Conservation (phyloP, 2,329 filamentous ascomycete species). For the Aureobasidium namibiae region DNA sequence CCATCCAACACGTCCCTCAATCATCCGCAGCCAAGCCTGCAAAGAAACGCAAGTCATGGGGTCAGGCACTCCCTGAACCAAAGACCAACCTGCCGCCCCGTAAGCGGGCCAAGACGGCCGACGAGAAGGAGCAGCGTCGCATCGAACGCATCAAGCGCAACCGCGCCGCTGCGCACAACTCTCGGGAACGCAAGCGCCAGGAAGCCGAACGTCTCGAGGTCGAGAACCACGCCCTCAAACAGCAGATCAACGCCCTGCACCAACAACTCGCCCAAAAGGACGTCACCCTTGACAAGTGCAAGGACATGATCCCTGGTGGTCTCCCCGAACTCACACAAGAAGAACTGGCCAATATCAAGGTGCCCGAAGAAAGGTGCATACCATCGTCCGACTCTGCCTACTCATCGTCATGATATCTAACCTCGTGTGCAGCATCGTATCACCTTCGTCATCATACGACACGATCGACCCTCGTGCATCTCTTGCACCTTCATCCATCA, state of each 20-base stretch:
- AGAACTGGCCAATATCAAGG: slow-evolving; percentile 13
- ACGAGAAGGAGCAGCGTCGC: slow-evolving; percentile 96
- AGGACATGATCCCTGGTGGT: slow-evolving; percentile 14
- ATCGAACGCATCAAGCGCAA: slow-evolving; percentile 97
- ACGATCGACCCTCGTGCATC: slow-evolving; percentile 18
- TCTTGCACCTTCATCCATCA: slow-evolving; percentile 14
- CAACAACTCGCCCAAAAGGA: slow-evolving; percentile 12
- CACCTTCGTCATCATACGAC: slow-evolving; percentile 15
- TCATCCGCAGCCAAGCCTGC: slow-evolving; percentile 45
- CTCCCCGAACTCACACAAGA: slow-evolving; percentile 14
- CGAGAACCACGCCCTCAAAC: slow-evolving; percentile 16
- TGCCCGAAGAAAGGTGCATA: slow-evolving; percentile 16
- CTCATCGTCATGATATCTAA: slow-evolving; percentile 7
- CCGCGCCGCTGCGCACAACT: slow-evolving; percentile 91
- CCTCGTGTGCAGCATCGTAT: slow-evolving; percentile 10
- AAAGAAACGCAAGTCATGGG: slow-evolving; percentile 99
- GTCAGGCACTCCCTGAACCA: slow-evolving; percentile 88
- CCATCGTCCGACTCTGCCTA: not conserved
- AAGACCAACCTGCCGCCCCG: slow-evolving; percentile 93
- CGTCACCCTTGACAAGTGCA: slow-evolving; percentile 16
- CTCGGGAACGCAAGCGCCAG: slow-evolving; percentile 82
- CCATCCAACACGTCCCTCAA: slow-evolving; percentile 3
- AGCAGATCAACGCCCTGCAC: slow-evolving; percentile 8
- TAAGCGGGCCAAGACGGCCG: slow-evolving; percentile 97
- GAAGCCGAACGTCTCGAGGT: slow-evolving; percentile 77